Conservation (phyloP, 2,329 filamentous ascomycete species). For the Verticillium dahliae region DNA sequence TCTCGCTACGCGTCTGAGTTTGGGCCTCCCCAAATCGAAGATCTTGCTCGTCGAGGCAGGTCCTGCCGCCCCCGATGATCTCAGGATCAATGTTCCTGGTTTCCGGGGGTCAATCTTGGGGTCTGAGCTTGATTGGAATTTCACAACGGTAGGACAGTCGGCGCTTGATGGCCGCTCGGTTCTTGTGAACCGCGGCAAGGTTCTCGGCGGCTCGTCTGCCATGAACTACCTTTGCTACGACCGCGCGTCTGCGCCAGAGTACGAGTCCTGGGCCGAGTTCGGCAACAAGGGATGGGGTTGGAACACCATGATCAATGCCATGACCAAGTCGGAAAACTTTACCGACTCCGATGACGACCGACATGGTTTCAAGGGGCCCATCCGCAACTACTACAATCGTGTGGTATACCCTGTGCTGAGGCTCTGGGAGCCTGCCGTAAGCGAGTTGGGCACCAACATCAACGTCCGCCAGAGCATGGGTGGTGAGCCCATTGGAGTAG, state of each 20-base stretch:
- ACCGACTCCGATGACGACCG: constrained; percentile 12
- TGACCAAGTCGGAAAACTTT: constrained; percentile 20
- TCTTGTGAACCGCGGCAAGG: constrained; percentile 36
- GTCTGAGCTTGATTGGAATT: constrained; percentile 31
- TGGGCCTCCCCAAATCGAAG: constrained; percentile 18
- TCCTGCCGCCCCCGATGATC: constrained; percentile 18
- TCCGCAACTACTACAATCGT: constrained; percentile 11
- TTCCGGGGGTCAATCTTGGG: constrained; percentile 20
- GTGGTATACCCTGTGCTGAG: constrained; percentile 4
- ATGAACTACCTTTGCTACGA: constrained; percentile 37
- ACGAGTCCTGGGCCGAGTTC: constrained; percentile 28
- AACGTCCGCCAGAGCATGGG: constrained; percentile 6
- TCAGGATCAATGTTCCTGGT: constrained; percentile 23
- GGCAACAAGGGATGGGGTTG: constrained; percentile 28
- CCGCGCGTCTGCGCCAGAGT: constrained; percentile 25
- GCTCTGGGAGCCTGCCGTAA: constrained; percentile 9
- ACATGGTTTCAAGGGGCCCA: constrained; percentile 14
- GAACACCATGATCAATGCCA: constrained; percentile 24
- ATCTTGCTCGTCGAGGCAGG: constrained; percentile 24
- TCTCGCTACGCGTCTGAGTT: constrained; percentile 19
- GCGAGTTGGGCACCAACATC: constrained; percentile 3
- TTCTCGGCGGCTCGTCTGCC: constrained; percentile 40
- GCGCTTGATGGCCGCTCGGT: constrained; percentile 31
- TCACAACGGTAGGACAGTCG: constrained; percentile 32
- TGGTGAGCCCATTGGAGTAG: constrained; percentile 10